Percentiles rank a stretch among this genome's conserved stretches.
Evolutionary conservation across 176 grass and related monocot genomes (phyloP).

Genomic region (Zoysia pacifica): DNA sequence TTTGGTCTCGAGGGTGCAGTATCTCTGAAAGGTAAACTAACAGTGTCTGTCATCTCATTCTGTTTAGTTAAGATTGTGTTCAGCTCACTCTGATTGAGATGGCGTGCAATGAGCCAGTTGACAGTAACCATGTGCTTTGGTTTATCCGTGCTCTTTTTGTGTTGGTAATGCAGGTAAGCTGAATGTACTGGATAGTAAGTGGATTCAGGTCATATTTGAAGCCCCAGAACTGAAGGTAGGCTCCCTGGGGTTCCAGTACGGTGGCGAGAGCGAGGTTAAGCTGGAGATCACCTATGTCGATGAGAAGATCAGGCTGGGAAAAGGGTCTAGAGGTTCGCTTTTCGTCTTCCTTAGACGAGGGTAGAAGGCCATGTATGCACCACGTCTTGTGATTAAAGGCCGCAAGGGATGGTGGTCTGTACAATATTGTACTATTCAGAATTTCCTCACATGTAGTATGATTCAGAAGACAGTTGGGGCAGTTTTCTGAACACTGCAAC

Average conservation of each 20-base stretch:
- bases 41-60: not conserved
- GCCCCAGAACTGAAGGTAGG: constrained; percentile 79
- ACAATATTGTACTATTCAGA: constrained; percentile 19
- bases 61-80: not conserved
- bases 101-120: not conserved
- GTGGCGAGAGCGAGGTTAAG: constrained; percentile 89
- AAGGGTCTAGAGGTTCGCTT: constrained; percentile 83
- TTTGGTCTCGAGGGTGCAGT: constrained; percentile 77
- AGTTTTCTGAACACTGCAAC: not conserved
- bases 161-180: constrained; percentile 60
- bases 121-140: not conserved
- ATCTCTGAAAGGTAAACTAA: constrained; percentile 67
- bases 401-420: not conserved
- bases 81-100: not conserved
- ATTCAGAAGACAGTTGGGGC: not conserved
- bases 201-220: constrained; percentile 97
- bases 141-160: not conserved
- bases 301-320: constrained; percentile 81
- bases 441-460: constrained; percentile 25
- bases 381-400: constrained; percentile 2
- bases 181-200: constrained; percentile 71
- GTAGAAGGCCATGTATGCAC: constrained; percentile 21
- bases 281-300: constrained; percentile 87
- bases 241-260: constrained; percentile 70
- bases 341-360: constrained; percentile 78